Conservation (phyloP, 352 stramenopile genomes). For the Phytopythium sindhum region DNA sequence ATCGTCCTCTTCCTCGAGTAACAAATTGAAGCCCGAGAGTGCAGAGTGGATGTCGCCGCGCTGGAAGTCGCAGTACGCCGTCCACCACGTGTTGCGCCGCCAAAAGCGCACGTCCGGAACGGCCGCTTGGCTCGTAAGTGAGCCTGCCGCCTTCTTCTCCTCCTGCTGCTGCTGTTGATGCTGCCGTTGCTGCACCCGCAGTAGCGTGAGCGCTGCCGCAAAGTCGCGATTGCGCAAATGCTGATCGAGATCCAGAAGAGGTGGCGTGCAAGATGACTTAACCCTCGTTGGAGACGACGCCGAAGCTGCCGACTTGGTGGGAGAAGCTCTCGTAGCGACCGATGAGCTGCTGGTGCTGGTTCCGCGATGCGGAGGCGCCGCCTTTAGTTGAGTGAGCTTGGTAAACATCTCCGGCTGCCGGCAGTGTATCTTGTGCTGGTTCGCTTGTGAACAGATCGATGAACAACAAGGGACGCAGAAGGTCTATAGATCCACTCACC, state of each 20-base stretch:
- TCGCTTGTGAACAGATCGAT: not conserved
- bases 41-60: slow-evolving; percentile 39
- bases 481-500: not conserved
- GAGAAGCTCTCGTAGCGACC: not conserved
- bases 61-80: slow-evolving; percentile 71
- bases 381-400: slow-evolving; percentile 2
- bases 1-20: slow-evolving; percentile 25
- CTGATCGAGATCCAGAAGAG: slow-evolving; percentile 28
- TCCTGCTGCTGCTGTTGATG: slow-evolving; percentile 15
- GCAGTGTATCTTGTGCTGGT: not conserved
- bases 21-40: slow-evolving; percentile 43
- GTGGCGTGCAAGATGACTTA: not conserved
- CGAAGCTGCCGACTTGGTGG: not conserved
- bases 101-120: slow-evolving; percentile 5
- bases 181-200: slow-evolving; percentile 20
- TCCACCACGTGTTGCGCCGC: slow-evolving; percentile 54
- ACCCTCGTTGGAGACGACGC: not conserved
- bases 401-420: slow-evolving; percentile 1
- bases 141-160: slow-evolving; percentile 6
- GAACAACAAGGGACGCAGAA: not conserved
- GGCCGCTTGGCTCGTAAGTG: not conserved
- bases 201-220: slow-evolving; percentile 35
- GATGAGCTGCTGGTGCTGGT: not conserved
- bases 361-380: not conserved
- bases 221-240: slow-evolving; percentile 50